These are phyloP conservation scores for Saccharomycopsis oosterbeekiorum DNA, from an alignment of 805 yeast genomes.

Conservation along the genomic window DNA sequence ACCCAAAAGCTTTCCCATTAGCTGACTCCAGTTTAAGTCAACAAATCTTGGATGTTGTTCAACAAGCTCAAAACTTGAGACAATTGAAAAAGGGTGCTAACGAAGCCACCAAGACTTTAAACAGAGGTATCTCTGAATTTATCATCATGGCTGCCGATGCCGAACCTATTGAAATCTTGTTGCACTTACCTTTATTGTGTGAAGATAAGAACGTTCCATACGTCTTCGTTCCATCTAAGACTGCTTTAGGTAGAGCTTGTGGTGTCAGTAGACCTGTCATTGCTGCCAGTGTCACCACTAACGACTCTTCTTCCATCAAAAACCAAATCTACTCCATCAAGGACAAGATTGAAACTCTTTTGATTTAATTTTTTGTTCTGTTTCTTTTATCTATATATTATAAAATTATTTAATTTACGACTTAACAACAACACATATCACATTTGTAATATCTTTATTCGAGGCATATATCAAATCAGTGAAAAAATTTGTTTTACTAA, in stretches of 20 bases:
- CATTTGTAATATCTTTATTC: too few relatives aligned
- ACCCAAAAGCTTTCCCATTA: constrained; percentile 98
- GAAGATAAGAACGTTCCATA: constrained; percentile 99
- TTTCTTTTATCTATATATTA: background rate
- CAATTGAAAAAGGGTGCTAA: constrained; percentile 99
- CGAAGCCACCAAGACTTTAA: constrained; percentile 97
- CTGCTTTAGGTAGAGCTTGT: constrained; percentile 99
- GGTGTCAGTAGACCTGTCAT: constrained; percentile 99
- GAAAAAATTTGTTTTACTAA: background rate
- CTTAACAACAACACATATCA: background rate
- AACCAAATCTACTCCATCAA: constrained; percentile 94
- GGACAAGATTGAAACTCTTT: constrained; percentile 97
- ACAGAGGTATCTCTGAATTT: constrained; percentile 99
- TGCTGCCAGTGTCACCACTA: constrained; percentile 96
- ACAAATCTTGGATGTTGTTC: constrained; percentile 95
- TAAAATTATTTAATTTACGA: background rate
- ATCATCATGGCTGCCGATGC: constrained; percentile 99
- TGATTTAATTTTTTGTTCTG: constrained; percentile 45
- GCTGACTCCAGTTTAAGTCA: constrained; percentile 94
- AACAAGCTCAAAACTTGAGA: constrained; percentile 95
- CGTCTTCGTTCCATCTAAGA: constrained; percentile 96
- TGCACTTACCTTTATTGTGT: constrained; percentile 94
- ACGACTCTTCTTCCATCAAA: constrained; percentile 96
- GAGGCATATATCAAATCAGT: background rate
- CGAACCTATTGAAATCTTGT: constrained; percentile 96